Base-by-base conservation (phyloP, 2,329 filamentous ascomycete species). In the Colletotrichum sp. region DNA sequence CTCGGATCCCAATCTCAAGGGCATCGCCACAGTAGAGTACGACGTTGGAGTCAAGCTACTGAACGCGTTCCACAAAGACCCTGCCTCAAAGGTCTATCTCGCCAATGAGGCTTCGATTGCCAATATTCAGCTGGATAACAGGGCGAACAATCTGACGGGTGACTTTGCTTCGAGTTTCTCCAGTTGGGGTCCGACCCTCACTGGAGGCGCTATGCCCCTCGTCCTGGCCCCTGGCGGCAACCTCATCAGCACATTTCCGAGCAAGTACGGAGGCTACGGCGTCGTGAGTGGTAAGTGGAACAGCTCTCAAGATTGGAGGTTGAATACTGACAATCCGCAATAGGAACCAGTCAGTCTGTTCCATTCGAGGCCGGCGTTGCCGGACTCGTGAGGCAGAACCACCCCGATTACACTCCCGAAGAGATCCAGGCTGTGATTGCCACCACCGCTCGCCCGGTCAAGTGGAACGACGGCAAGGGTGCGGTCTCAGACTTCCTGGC, bases 301-400 rank as follows among this genome's bases (percentile, higher is more conserved):
- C 8, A 8, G 1, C 21, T 28, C 21, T 39, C 10, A 1, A 21
- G 8, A 26, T 6, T 4, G 8, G n/a, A 0, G 32, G 12, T 24
- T 26, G 1, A 26, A 13, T 52, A 13, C 21, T 64, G 21, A 18
- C 5, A 36, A 6, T 30, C n/a, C 18, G 57, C 15, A 71, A 64
- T 13, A 75, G 88, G 88, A 36, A 89, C 88, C 2, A 88, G 86
- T 3, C 89, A 89, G 86, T 81, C 87, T 6, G 83, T 83, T 44
- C 87, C 87, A 7, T 83, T 86, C 44, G 80, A 83, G 5, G 85
- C 87, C n/a, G 87, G 83, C 39, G 80, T 83, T 44, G 79, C 80
- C 62, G 83, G 82, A 34, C 80, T 85, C 6, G 57, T 76, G 21
- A 73, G 65, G 21, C 69, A 76, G 44, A 74, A 55, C 3, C 78